These are phyloP conservation scores for Pseudopithomyces maydicus DNA, from an alignment of 2,329 filamentous ascomycete species.

Conservation along the genomic window DNA sequence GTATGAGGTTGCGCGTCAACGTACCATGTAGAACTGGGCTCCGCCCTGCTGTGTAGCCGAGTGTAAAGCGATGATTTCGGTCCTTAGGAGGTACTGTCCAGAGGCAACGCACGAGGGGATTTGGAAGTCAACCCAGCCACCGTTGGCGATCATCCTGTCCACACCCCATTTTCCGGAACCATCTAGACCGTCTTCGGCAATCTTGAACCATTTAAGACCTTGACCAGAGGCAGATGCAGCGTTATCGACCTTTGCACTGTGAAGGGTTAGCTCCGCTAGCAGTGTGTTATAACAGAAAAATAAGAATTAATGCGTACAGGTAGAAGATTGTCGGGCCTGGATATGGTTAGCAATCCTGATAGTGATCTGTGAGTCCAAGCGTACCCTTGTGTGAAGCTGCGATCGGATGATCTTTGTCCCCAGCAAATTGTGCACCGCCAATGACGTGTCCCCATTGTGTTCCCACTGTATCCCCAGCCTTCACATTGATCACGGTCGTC, in stretches of 20 bases:
- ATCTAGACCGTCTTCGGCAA: constrained; percentile 48
- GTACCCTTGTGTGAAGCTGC: constrained; percentile 15
- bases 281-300: too few relatives aligned
- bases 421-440: constrained; percentile 57
- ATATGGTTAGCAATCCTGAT: constrained; percentile 51
- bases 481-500: constrained; percentile 54
- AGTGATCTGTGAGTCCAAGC: not conserved
- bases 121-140: constrained; percentile 51
- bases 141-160: constrained; percentile 54
- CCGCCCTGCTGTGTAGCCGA: constrained; percentile 32
- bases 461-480: constrained; percentile 58
- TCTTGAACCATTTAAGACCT: constrained; percentile 51
- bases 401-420: constrained; percentile 26
- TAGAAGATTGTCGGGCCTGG: constrained; percentile 50
- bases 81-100: constrained; percentile 45
- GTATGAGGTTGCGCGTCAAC: not conserved
- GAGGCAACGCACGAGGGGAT: constrained; percentile 31
- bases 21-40: constrained; percentile 44
- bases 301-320: constrained; percentile 28
- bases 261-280: constrained; percentile 5
- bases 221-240: constrained; percentile 43
- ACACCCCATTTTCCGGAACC: constrained; percentile 53
- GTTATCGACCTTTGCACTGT: constrained; percentile 47
- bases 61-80: constrained; percentile 50
- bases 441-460: constrained; percentile 61